Percentiles rank a stretch among this genome's conserved stretches.
Conservation (phyloP, 2,329 filamentous ascomycete genomes). For the Dactylellina sp. region DNA sequence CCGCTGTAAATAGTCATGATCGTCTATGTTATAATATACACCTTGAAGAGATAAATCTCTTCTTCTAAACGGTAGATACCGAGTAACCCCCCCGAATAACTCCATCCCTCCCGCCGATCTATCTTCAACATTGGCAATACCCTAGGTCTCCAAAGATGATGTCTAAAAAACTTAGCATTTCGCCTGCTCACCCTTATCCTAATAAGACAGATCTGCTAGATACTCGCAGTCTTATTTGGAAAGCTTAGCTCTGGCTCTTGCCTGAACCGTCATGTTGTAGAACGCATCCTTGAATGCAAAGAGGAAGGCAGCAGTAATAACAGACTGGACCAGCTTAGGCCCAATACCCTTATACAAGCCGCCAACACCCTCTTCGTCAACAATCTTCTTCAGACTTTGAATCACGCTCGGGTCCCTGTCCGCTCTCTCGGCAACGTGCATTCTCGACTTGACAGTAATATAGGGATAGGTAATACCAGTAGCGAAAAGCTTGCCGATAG, state of each 20-base stretch:
- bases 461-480: conserved; percentile 97
- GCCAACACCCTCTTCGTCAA: conserved; percentile 88
- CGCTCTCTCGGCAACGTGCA: conserved; percentile 86
- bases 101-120: background rate
- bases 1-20: conserved; percentile 33
- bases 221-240: conserved; percentile 8
- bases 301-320: conserved; percentile 92
- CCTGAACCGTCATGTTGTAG: conserved; percentile 71
- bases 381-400: conserved; percentile 79
- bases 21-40: conserved; percentile 43
- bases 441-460: conserved; percentile 97
- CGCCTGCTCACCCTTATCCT: background rate
- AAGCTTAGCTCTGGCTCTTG: conserved; percentile 56
- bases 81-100: no score
- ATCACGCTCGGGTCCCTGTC: conserved; percentile 84
- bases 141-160: background rate
- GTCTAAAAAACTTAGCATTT: background rate
- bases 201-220: background rate
- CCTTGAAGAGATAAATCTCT: background rate
- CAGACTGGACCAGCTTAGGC: conserved; percentile 96
- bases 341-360: conserved; percentile 96
- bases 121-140: background rate
- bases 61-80: background rate
- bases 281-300: conserved; percentile 98
- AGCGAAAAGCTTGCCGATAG: conserved; percentile 91